Evolutionary conservation across 2,329 filamentous ascomycete genomes (phyloP).

Genomic region (Diaporthe longicolla): DNA sequence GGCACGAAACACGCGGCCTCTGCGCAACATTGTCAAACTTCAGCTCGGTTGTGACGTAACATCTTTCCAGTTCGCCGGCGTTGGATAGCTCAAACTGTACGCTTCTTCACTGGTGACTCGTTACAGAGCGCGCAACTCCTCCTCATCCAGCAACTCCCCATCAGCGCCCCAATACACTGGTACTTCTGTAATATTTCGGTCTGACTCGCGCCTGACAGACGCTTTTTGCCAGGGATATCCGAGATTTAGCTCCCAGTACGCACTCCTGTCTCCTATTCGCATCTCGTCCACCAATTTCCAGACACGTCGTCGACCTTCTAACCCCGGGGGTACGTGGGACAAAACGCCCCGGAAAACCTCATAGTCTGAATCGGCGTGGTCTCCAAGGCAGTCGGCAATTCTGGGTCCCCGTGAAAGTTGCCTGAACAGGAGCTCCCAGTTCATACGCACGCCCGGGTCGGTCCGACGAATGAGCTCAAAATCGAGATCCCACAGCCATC

Average conservation of each 20-base stretch:
- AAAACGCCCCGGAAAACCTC: constrained; percentile 1
- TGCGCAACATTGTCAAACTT: constrained; percentile 1
- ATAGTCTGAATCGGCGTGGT: neutral
- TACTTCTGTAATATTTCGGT: too few species aligned
- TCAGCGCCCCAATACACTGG: too few species aligned
- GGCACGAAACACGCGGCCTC: neutral
- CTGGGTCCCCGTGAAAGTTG: constrained; percentile 2
- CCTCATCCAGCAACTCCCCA: too few species aligned
- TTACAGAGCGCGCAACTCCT: too few species aligned
- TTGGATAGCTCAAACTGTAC: neutral
- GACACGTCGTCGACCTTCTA: constrained; percentile 12
- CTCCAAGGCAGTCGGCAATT: neutral
- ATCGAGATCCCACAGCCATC: constrained; percentile 2
- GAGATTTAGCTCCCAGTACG: neutral
- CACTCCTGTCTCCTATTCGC: constrained; percentile 5
- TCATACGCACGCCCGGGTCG: neutral
- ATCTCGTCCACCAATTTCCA: constrained; percentile 8
- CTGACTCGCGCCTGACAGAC: too few species aligned
- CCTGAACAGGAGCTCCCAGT: constrained; percentile 15
- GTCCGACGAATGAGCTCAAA: neutral
- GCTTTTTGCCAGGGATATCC: too few species aligned
- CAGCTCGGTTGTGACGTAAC: neutral
- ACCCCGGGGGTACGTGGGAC: neutral
- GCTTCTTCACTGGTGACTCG: too few species aligned
- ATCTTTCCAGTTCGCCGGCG: neutral